These are phyloP conservation scores for Dalechampia spathulata DNA, from an alignment of 441 rosid genomes.

Conservation along the genomic window DNA sequence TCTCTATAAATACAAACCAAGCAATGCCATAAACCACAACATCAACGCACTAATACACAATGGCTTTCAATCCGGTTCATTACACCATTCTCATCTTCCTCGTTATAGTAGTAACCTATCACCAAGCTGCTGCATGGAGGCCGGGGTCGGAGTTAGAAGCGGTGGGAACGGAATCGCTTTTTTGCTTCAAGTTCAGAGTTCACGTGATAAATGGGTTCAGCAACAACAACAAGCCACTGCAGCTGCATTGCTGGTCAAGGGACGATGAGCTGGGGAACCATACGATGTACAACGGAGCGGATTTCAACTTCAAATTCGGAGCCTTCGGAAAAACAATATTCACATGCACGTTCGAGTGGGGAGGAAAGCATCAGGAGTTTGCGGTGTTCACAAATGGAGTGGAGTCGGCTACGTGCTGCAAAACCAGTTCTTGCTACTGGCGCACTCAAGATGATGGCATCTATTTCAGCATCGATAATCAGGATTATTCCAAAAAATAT, in stretches of 20 bases:
- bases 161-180: no score
- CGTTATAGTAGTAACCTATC: no score
- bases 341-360: background rate
- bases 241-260: background rate
- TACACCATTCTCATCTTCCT: no score
- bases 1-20: no score
- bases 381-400: background rate
- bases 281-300: background rate
- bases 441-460: conserved; percentile 6
- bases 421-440: background rate
- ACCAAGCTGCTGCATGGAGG: no score
- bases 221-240: background rate
- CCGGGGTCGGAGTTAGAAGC: no score
- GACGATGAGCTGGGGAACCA: conserved; percentile 3
- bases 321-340: background rate
- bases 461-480: background rate
- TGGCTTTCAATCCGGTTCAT: no score
- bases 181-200: background rate
- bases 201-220: background rate
- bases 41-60: no score
- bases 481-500: background rate
- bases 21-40: no score
- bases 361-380: background rate
- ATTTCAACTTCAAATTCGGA: conserved; percentile 2
- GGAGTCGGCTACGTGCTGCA: background rate